Evolutionary conservation across 192 early-diverging fungal species (phyloP).

Genomic region (Ramicandelaber brevisporus): DNA sequence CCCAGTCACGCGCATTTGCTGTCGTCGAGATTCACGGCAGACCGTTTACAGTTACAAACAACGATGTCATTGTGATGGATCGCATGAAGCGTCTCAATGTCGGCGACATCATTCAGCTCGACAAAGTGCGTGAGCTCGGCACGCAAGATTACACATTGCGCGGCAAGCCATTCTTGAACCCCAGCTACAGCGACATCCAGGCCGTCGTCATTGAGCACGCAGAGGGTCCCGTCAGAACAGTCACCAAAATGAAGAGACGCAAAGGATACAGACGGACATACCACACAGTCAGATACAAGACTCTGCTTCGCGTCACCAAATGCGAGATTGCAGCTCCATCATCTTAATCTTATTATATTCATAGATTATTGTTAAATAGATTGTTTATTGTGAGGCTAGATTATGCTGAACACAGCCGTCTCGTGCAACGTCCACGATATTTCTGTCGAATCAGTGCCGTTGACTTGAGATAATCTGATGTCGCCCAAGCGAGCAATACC

Average conservation of each 20-base stretch:
- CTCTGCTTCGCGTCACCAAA: slow-evolving; percentile 42
- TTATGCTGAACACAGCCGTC: too few species aligned
- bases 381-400: too few species aligned
- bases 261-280: slow-evolving; percentile 42
- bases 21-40: slow-evolving; percentile 68
- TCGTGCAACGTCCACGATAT: too few species aligned
- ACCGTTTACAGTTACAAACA: slow-evolving; percentile 66
- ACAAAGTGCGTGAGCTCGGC: slow-evolving; percentile 68
- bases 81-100: slow-evolving; percentile 58
- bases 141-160: slow-evolving; percentile 57
- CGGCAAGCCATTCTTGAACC: slow-evolving; percentile 62
- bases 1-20: slow-evolving; percentile 51
- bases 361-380: too few species aligned
- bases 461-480: too few species aligned
- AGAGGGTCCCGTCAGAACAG: slow-evolving; percentile 38
- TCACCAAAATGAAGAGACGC: slow-evolving; percentile 57
- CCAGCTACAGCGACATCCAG: slow-evolving; percentile 43
- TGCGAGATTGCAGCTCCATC: too few species aligned
- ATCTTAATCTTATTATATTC: too few species aligned
- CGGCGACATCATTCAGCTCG: slow-evolving; percentile 69
- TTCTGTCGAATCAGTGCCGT: too few species aligned
- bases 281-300: slow-evolving; percentile 41
- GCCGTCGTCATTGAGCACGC: slow-evolving; percentile 80
- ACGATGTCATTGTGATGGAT: slow-evolving; percentile 68
- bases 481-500: too few species aligned